phyloP scores from a whole-genome alignment of 2,329 filamentous ascomycete species.

The Aspergillus sp. region DNA sequence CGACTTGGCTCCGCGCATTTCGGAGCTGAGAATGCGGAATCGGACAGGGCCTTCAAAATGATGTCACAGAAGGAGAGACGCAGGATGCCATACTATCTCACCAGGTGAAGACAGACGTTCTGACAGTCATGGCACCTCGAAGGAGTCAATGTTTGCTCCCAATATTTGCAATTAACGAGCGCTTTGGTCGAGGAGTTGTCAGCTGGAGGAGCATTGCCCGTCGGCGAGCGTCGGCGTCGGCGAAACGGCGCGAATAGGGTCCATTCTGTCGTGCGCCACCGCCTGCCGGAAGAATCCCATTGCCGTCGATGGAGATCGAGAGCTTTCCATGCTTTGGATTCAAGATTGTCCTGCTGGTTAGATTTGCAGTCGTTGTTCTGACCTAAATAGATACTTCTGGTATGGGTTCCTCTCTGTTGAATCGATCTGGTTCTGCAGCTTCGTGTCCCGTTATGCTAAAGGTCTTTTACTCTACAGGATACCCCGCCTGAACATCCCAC shows the following conservation, averaged over 20 bases:
- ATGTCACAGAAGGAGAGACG: conserved; percentile 15
- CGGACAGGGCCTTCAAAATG: conserved; percentile 15
- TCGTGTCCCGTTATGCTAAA: not conserved
- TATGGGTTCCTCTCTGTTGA: not conserved
- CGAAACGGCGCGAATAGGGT: conserved; percentile 4
- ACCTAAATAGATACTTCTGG: not conserved
- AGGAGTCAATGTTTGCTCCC: conserved; percentile 1
- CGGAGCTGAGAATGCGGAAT: conserved; percentile 17
- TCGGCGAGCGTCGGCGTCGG: conserved; percentile 13
- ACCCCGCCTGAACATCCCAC: conserved; percentile 13
- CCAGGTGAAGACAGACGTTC: conserved; percentile 5
- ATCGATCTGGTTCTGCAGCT: not conserved
- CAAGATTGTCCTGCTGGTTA: not conserved
- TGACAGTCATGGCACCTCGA: conserved; percentile 13
- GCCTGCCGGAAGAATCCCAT: conserved; percentile 11
- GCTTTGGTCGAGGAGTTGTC: not conserved
- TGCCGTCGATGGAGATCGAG: conserved; percentile 25
- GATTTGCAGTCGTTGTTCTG: not conserved
- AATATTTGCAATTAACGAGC: not conserved
- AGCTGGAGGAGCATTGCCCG: not conserved
- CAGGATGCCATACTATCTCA: conserved; percentile 26
- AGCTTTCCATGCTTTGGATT: conserved; percentile 18
- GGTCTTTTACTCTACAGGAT: not conserved
- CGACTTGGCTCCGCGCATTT: conserved; percentile 37
- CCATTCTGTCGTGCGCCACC: conserved; percentile 20